Percentiles rank a stretch among this genome's conserved stretches.
Conservation (phyloP, 2,329 filamentous ascomycete genomes). For the Eurotiales sp. region DNA sequence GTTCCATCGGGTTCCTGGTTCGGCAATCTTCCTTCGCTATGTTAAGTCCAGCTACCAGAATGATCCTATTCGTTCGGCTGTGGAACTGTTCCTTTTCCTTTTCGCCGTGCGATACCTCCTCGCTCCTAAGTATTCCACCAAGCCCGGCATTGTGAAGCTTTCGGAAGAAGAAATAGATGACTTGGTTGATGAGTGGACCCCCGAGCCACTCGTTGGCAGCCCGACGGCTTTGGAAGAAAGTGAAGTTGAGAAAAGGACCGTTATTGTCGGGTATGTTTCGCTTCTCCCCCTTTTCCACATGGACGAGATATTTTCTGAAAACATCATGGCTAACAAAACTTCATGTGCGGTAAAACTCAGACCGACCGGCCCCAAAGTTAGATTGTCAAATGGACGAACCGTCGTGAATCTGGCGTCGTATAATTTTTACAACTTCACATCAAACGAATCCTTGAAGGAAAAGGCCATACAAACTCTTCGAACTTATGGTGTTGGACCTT, state of each 20-base stretch:
- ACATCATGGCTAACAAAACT: neutral
- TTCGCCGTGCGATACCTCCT: slow-evolving; percentile 94
- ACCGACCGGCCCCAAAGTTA: slow-evolving; percentile 84
- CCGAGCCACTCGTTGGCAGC: slow-evolving; percentile 79
- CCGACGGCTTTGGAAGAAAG: slow-evolving; percentile 71
- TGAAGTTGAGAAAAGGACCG: slow-evolving; percentile 78
- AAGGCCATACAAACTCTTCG: slow-evolving; percentile 91
- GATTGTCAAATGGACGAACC: slow-evolving; percentile 80
- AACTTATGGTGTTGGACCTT: slow-evolving; percentile 94
- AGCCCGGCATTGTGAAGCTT: slow-evolving; percentile 83
- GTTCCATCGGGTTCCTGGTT: slow-evolving; percentile 90
- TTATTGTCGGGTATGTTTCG: slow-evolving; percentile 80
- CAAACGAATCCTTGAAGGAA: slow-evolving; percentile 87
- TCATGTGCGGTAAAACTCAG: slow-evolving; percentile 41
- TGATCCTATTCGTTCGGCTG: slow-evolving; percentile 86
- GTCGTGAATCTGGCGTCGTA: slow-evolving; percentile 92
- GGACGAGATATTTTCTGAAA: neutral
- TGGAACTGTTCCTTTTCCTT: slow-evolving; percentile 88
- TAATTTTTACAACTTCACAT: slow-evolving; percentile 97
- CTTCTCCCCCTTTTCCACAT: neutral
- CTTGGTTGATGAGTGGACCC: slow-evolving; percentile 91
- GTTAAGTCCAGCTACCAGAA: slow-evolving; percentile 97
- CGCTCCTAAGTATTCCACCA: slow-evolving; percentile 88
- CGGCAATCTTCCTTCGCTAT: slow-evolving; percentile 89
- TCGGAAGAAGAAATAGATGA: slow-evolving; percentile 97